Evolutionary conservation across 306 rosid genomes (phyloP).

Genomic region (Quercus ilex): DNA sequence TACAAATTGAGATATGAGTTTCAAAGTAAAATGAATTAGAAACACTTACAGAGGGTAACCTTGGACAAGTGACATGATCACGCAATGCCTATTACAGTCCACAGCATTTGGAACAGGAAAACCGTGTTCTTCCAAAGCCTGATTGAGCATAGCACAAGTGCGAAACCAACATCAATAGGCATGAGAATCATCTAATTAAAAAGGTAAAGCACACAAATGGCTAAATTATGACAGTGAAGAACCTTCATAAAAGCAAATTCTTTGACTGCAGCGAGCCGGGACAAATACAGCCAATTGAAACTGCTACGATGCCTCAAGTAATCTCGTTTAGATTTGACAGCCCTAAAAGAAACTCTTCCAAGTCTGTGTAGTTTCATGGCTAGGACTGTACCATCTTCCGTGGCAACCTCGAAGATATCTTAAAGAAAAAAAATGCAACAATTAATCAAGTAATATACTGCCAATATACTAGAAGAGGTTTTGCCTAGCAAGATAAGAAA

Average conservation of each 20-base stretch:
- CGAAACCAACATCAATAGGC: constrained; percentile 5
- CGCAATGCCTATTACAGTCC: constrained; percentile 86
- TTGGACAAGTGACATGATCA: constrained; percentile 85
- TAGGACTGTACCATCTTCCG: constrained; percentile 78
- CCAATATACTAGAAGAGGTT: background rate
- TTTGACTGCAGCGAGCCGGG: constrained; percentile 90
- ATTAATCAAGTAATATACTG: background rate
- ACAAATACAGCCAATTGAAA: constrained; percentile 88
- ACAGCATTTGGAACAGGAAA: constrained; percentile 86
- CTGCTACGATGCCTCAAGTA: constrained; percentile 83
- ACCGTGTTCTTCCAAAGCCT: constrained; percentile 84
- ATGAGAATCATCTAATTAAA: constrained; percentile 4
- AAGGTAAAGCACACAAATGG: background rate
- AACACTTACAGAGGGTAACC: constrained; percentile 86
- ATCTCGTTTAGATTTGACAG: constrained; percentile 95
- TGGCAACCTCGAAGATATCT: constrained; percentile 94
- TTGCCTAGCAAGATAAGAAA: background rate
- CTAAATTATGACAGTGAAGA: background rate
- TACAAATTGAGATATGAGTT: background rate
- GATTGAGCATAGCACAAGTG: constrained; percentile 18
- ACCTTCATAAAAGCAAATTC: constrained; percentile 98
- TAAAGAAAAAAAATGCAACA: constrained; percentile 13
- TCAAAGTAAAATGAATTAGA: constrained; percentile 4
- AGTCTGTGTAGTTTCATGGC: constrained; percentile 91
- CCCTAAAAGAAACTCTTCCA: constrained; percentile 90